Conservation (phyloP, 352 stramenopile genomes). For the Pythium apleroticum region DNA sequence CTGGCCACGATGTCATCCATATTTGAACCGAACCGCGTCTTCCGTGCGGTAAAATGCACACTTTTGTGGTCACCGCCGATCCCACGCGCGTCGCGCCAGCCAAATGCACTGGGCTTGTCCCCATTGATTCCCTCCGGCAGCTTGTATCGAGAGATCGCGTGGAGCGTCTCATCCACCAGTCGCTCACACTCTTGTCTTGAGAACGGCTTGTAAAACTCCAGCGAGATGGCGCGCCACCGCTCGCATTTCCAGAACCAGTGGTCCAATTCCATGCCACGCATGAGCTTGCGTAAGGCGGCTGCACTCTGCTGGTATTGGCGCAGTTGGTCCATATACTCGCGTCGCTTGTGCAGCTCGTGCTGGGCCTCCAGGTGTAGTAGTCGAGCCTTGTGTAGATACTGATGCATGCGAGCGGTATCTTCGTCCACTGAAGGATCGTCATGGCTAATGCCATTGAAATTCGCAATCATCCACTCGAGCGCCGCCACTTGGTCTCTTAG, state of each 20-base stretch:
- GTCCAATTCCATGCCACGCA: slow-evolving; percentile 3
- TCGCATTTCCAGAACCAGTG: slow-evolving; percentile 15
- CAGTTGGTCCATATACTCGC: background rate
- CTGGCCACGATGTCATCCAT: background rate
- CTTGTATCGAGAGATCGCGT: background rate
- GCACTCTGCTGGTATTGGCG: background rate
- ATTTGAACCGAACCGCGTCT: background rate
- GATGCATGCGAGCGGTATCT: background rate
- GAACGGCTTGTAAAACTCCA: slow-evolving; percentile 7
- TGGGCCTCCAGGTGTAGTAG: background rate
- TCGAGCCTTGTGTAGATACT: background rate
- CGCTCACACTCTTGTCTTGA: background rate
- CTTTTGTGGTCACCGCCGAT: background rate
- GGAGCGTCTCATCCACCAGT: background rate
- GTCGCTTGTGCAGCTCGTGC: background rate
- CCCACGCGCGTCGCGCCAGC: background rate
- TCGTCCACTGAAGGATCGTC: background rate
- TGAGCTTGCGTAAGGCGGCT: background rate
- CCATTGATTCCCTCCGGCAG: background rate
- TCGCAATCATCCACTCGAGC: background rate
- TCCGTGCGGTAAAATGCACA: background rate
- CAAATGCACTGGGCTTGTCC: background rate
- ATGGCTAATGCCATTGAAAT: background rate
- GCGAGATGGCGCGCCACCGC: slow-evolving; percentile 5
- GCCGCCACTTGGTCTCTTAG: background rate